Conservation (phyloP, 2,329 filamentous ascomycete species). For the Cytospora piceae region DNA sequence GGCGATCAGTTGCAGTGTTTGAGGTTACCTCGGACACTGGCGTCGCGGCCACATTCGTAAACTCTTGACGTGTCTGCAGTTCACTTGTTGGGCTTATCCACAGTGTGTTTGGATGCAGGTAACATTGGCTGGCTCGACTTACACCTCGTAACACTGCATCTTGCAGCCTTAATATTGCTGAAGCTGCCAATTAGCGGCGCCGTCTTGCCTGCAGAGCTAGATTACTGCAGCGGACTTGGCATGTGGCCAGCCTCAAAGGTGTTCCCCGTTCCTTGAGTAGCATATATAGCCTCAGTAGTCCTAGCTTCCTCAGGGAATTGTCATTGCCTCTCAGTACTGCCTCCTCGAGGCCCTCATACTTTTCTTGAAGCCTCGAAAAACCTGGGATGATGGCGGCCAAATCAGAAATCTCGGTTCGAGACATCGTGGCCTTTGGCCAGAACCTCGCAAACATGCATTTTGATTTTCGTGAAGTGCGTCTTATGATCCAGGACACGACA, state of each 20-base stretch:
- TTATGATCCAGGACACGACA: slow-evolving; percentile 9
- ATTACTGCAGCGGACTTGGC: not conserved
- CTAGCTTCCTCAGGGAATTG: too few species aligned
- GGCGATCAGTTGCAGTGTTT: too few species aligned
- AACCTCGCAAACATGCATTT: slow-evolving; percentile 18
- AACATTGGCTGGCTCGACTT: slow-evolving; percentile 13
- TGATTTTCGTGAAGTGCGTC: too few species aligned
- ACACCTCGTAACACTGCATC: slow-evolving; percentile 17
- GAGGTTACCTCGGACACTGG: not conserved
- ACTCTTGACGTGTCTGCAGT: slow-evolving; percentile 9
- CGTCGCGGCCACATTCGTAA: slow-evolving; percentile 5
- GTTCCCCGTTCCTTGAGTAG: not conserved
- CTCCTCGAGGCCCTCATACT: not conserved
- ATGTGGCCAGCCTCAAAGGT: not conserved
- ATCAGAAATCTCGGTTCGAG: slow-evolving; percentile 12
- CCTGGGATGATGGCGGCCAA: slow-evolving; percentile 3
- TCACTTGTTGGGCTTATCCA: slow-evolving; percentile 1
- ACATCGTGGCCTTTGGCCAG: slow-evolving; percentile 21
- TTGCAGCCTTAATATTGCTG: slow-evolving; percentile 5
- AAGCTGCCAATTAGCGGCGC: slow-evolving; percentile 16
- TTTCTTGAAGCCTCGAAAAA: too few species aligned
- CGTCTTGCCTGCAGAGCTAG: not conserved
- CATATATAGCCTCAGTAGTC: not conserved
- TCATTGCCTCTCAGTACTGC: not conserved
- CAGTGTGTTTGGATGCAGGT: not conserved